Evolutionary conservation across 208 protist species (phyloP).

Genomic region (Trypanosoma conorhini): DNA sequence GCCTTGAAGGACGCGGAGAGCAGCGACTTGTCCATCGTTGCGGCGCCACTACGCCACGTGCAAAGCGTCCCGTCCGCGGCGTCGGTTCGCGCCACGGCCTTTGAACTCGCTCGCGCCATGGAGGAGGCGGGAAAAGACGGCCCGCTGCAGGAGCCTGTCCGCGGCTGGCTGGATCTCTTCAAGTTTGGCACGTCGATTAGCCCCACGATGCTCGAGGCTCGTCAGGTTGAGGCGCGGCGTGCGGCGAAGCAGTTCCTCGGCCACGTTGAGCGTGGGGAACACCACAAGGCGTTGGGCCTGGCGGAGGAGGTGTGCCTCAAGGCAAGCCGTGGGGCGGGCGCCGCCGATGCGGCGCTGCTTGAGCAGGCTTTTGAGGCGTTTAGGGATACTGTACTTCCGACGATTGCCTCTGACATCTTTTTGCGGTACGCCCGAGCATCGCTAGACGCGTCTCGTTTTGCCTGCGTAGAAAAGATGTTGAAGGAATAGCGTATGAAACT

Average conservation of each 20-base stretch:
- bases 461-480: slow-evolving; percentile 79
- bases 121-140: slow-evolving; percentile 66
- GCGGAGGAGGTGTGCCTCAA: slow-evolving; percentile 55
- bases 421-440: slow-evolving; percentile 61
- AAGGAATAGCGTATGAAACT: slow-evolving; percentile 39
- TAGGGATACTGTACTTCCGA: slow-evolving; percentile 51
- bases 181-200: slow-evolving; percentile 83
- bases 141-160: slow-evolving; percentile 53
- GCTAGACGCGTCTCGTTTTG: slow-evolving; percentile 67
- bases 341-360: slow-evolving; percentile 47
- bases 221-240: slow-evolving; percentile 47
- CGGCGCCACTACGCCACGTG: slow-evolving; percentile 47
- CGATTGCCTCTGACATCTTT: slow-evolving; percentile 72
- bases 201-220: slow-evolving; percentile 56
- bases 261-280: slow-evolving; percentile 65
- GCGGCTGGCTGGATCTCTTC: slow-evolving; percentile 76
- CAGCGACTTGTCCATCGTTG: slow-evolving; percentile 59
- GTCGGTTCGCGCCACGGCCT: slow-evolving; percentile 57
- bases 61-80: slow-evolving; percentile 41
- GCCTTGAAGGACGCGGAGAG: slow-evolving; percentile 76
- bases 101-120: slow-evolving; percentile 75
- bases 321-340: slow-evolving; percentile 36
- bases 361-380: slow-evolving; percentile 54
- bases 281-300: slow-evolving; percentile 54
- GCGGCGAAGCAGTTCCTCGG: slow-evolving; percentile 49